These are phyloP conservation scores for Metschnikowia kunwiensis DNA, from an alignment of 805 yeast species.

Conservation along the genomic window DNA sequence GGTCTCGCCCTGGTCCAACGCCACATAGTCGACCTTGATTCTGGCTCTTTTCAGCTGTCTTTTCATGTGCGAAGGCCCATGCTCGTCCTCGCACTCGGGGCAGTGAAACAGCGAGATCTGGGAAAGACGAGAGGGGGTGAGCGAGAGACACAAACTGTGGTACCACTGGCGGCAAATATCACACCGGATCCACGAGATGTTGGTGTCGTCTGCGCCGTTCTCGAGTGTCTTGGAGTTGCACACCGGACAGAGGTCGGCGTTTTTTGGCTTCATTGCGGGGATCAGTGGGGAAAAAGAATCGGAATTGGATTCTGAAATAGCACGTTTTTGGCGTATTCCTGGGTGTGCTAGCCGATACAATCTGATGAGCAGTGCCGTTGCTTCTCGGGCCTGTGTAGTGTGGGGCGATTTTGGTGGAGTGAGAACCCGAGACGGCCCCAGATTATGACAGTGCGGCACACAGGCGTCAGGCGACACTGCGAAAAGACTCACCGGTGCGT, in stretches of 20 bases:
- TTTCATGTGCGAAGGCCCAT: constrained; percentile 50
- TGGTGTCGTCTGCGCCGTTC: constrained; percentile 2
- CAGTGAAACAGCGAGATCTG: constrained; percentile 55
- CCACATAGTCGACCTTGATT: constrained; percentile 69
- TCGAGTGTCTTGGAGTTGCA: constrained; percentile 7
- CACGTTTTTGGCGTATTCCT: no score
- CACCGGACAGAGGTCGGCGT: constrained; percentile 11
- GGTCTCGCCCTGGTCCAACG: constrained; percentile 70
- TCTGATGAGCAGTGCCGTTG: no score
- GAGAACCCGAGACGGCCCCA: no score
- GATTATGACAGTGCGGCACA: no score
- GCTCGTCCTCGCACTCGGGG: constrained; percentile 36
- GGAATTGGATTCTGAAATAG: no score
- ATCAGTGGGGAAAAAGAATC: neutral
- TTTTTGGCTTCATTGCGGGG: constrained; percentile 6
- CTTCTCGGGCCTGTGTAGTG: no score
- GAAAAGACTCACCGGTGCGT: no score
- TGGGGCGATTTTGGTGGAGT: no score
- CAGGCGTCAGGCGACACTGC: no score
- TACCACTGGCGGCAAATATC: constrained; percentile 53
- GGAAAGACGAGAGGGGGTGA: constrained; percentile 27
- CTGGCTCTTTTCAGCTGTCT: constrained; percentile 54
- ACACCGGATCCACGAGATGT: constrained; percentile 53
- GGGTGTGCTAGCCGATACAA: no score
- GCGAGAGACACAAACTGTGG: constrained; percentile 47